These are phyloP conservation scores for Teunomyces gatunensis DNA, from an alignment of 805 yeast species.

Conservation along the genomic window DNA sequence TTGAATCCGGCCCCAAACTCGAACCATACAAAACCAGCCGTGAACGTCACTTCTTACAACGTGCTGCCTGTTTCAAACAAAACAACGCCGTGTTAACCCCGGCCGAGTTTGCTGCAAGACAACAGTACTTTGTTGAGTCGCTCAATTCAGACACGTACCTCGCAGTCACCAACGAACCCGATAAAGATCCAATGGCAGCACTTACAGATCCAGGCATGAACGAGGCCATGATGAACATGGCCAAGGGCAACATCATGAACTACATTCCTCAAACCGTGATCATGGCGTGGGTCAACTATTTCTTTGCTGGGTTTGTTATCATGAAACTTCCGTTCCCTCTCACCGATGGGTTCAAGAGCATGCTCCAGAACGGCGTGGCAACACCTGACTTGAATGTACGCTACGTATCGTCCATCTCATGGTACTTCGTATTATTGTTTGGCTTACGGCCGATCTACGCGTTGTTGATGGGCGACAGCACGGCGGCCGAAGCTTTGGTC, in stretches of 20 bases:
- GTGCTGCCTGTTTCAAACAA: constrained; percentile 55
- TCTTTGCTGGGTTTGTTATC: constrained; percentile 86
- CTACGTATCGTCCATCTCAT: constrained; percentile 91
- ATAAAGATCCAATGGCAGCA: constrained; percentile 45
- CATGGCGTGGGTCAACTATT: constrained; percentile 95
- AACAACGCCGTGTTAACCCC: constrained; percentile 52
- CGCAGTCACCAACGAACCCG: constrained; percentile 44
- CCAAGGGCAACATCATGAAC: constrained; percentile 78
- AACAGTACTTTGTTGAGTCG: constrained; percentile 43
- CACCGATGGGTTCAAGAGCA: constrained; percentile 83
- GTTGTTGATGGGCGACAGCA: constrained; percentile 56
- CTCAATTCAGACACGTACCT: constrained; percentile 55
- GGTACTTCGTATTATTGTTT: constrained; percentile 88
- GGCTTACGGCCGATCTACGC: constrained; percentile 82
- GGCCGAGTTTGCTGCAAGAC: constrained; percentile 53
- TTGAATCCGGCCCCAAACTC: constrained; percentile 57
- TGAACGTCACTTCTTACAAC: constrained; percentile 62
- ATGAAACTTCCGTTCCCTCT: constrained; percentile 84
- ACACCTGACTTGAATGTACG: constrained; percentile 85
- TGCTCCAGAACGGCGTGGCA: constrained; percentile 84
- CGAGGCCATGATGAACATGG: constrained; percentile 72
- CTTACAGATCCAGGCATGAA: constrained; percentile 67
- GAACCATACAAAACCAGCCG: constrained; percentile 46
- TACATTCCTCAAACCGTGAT: constrained; percentile 89
- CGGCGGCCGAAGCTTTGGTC: constrained; percentile 45